phyloP scores from a whole-genome alignment of 805 yeast genomes.

The Novakomyces olei region DNA sequence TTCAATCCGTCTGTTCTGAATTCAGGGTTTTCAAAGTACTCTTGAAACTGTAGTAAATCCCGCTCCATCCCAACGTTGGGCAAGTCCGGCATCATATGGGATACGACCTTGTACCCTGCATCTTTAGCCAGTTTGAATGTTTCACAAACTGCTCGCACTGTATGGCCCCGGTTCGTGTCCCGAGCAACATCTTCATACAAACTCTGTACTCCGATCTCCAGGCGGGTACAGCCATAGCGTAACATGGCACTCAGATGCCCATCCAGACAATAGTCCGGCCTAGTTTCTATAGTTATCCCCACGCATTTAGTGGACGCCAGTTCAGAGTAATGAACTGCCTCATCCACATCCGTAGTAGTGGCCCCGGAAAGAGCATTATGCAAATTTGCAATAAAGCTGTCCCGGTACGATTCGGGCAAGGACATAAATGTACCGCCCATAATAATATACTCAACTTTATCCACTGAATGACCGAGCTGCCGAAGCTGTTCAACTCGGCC shows the following conservation, averaged over 20 bases:
- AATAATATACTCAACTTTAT: constrained; percentile 88
- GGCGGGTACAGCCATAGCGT: constrained; percentile 84
- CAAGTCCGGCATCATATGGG: constrained; percentile 99
- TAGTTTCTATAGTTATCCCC: constrained; percentile 92
- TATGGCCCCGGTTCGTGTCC: constrained; percentile 94
- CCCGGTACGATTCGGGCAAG: constrained; percentile 71
- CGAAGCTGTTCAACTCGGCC: constrained; percentile 92
- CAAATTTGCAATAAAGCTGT: constrained; percentile 63
- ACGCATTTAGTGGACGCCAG: constrained; percentile 92
- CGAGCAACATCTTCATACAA: constrained; percentile 96
- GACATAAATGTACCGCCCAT: constrained; percentile 99
- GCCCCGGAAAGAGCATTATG: constrained; percentile 85
- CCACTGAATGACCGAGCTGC: constrained; percentile 87
- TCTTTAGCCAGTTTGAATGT: constrained; percentile 93
- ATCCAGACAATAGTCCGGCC: constrained; percentile 95
- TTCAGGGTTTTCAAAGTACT: constrained; percentile 89
- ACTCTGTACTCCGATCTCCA: constrained; percentile 92
- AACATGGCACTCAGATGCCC: constrained; percentile 91
- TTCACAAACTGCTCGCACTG: constrained; percentile 87
- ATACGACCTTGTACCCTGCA: constrained; percentile 91
- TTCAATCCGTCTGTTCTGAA: constrained; percentile 94
- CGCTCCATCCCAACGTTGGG: constrained; percentile 98
- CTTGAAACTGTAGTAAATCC: constrained; percentile 85
- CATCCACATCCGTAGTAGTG: constrained; percentile 31
- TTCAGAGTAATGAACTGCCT: constrained; percentile 75